A percentile compares a stretch with the other conserved stretches of the same genome.
Evolutionary conservation across 495 filamentous ascomycete genomes (phyloP).

Genomic region (Echria macrotheca): DNA sequence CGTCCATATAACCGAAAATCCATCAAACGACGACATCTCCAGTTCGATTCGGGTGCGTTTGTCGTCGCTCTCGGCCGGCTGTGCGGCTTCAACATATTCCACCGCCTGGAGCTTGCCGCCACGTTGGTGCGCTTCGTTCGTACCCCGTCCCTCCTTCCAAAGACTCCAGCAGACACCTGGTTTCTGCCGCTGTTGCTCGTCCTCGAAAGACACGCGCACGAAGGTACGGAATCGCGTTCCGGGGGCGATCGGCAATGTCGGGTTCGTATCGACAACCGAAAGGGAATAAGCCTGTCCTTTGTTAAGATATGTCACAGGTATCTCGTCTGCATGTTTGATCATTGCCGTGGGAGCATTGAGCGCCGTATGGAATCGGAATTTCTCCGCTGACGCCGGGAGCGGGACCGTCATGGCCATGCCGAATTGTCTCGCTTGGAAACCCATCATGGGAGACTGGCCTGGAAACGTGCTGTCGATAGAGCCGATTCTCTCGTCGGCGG

Average conservation of each 20-base stretch:
- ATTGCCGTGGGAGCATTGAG: constrained; percentile 96
- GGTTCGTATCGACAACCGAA: constrained; percentile 65
- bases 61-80: constrained; percentile 61
- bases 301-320: constrained; percentile 93
- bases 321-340: constrained; percentile 80
- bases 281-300: constrained; percentile 91
- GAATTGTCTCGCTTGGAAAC: constrained; percentile 34
- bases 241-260: constrained; percentile 32
- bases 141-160: constrained; percentile 91
- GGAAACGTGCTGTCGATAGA: constrained; percentile 48
- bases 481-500: constrained; percentile 40
- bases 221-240: constrained; percentile 73
- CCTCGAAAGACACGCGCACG: constrained; percentile 89
- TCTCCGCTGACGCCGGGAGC: constrained; percentile 45
- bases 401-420: constrained; percentile 37
- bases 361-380: constrained; percentile 86
- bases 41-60: constrained; percentile 71
- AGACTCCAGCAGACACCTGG: constrained; percentile 86
- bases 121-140: constrained; percentile 82
- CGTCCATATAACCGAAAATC: constrained; percentile 86
- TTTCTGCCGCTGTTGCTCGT: constrained; percentile 78
- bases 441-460: constrained; percentile 40
- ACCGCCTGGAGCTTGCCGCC: constrained; percentile 86
- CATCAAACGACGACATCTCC: constrained; percentile 80
- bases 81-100: constrained; percentile 79